A percentile compares a stretch with the other conserved stretches of the same genome.
phyloP scores from a whole-genome alignment of 768 basidiomycete genomes.

The Leccinum rimulosum region DNA sequence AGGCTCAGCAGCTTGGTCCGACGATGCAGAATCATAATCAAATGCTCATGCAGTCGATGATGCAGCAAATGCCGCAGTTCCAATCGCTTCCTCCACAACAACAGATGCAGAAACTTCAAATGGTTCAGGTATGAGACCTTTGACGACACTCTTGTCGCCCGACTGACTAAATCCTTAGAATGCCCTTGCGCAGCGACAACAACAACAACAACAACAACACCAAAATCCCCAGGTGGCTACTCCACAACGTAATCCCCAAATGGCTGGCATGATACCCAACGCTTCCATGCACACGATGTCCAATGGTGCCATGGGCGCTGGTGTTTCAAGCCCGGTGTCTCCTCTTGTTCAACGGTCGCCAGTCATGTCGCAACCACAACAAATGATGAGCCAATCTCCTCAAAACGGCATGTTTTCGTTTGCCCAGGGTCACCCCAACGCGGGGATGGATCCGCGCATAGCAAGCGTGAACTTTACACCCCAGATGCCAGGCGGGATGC shows the following conservation, averaged over 20 bases:
- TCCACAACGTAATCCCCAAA: conserved; percentile 28
- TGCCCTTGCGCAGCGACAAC: conserved; percentile 22
- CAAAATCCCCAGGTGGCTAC: conserved; percentile 24
- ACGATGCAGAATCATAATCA: conserved; percentile 56
- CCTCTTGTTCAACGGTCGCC: conserved; percentile 30
- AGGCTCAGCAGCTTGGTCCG: conserved; percentile 43
- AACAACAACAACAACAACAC: conserved; percentile 32
- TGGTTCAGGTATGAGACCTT: conserved; percentile 44
- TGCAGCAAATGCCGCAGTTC: conserved; percentile 52
- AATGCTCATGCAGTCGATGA: conserved; percentile 57
- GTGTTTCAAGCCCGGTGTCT: conserved; percentile 29
- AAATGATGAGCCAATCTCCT: conserved; percentile 25
- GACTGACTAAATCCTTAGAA: conserved; percentile 14
- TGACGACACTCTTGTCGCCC: background rate
- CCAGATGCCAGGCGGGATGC: conserved; percentile 31
- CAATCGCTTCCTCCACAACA: conserved; percentile 45
- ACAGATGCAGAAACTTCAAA: conserved; percentile 60
- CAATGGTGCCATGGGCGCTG: conserved; percentile 23
- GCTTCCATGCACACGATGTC: conserved; percentile 24
- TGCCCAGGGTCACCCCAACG: conserved; percentile 21
- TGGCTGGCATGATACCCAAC: conserved; percentile 31
- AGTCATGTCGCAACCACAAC: conserved; percentile 27
- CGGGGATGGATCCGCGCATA: conserved; percentile 33
- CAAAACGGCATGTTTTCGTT: conserved; percentile 35
- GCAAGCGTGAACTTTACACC: conserved; percentile 26